Evolutionary conservation across 306 rosid species (phyloP), one percentile per base, ranked within the genome.

Genomic region (Acacia crassicarpa): DNA sequence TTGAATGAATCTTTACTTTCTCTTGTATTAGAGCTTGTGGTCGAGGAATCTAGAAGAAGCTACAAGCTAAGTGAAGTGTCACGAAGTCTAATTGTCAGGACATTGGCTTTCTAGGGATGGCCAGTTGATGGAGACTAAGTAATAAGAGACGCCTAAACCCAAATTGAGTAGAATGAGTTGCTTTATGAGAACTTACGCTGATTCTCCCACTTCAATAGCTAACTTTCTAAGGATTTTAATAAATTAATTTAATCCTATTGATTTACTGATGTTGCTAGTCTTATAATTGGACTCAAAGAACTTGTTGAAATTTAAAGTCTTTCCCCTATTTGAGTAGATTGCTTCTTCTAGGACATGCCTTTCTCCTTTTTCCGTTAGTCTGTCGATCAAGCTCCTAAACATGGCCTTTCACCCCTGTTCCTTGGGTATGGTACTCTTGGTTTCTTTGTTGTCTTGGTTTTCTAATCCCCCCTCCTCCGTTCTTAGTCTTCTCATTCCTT

Each of bases 401-500:
- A 67, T 46, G 73, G 32, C 44, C 54, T 56, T 40, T 72, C 17
- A 8, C 38, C n/a, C 53, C 44, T 67, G 80, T 56, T 81, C 43
- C 51, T 74, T 73, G 44, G 67, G 8, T 73, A 46, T 35, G 61
- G 54, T 77, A 49, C 63, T 73, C 77, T 73, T 5, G 16, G 27
- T 30, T 43, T 84, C 48, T 70, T 76, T 11, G 1, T 67, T 73
- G n/a, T 32, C 53, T 44, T 15, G 27, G 19, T 38, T 40, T 74
- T 74, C 65, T 32, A 32, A 17, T 32, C 20, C 40, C 3, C 41
- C 45, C 30, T 38, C 30, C 14, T 1, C 8, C n/a, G n/a, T 68
- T 17, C 61, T 30, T 49, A 9, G 15, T 23, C 38, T 38, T 38
- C 41, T 8, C 17, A 8, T 53, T 53, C 14, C 20, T 58, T 17